phyloP scores from a whole-genome alignment of 2,329 filamentous ascomycete species.

The Penicillium digitatum region DNA sequence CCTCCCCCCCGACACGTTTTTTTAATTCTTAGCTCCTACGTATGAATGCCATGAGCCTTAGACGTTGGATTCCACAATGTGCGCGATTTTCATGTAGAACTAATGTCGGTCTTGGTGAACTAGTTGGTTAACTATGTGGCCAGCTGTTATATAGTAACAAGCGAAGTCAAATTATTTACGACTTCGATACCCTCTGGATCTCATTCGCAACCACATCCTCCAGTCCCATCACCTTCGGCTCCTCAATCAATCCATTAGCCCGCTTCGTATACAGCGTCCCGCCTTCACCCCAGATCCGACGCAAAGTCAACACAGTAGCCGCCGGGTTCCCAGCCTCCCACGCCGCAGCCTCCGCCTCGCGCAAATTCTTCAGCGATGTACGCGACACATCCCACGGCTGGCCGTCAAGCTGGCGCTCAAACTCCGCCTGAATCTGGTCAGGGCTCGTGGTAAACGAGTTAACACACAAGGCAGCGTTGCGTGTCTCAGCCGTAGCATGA shows the following conservation, averaged over 20 bases:
- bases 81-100: not conserved
- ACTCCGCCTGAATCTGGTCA: constrained; percentile 60
- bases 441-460: constrained; percentile 68
- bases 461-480: constrained; percentile 59
- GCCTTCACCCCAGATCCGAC: constrained; percentile 69
- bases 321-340: constrained; percentile 53
- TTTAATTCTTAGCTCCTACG: constrained; percentile 13
- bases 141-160: not conserved
- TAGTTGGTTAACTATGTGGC: too few species aligned
- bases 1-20: constrained; percentile 18
- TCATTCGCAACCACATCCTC: constrained; percentile 43
- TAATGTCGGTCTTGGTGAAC: not conserved
- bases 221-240: constrained; percentile 53
- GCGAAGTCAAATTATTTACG: constrained; percentile 1
- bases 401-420: constrained; percentile 60
- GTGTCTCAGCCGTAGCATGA: constrained; percentile 49
- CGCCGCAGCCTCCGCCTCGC: constrained; percentile 54
- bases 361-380: constrained; percentile 53
- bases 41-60: constrained; percentile 11
- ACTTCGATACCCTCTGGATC: constrained; percentile 13
- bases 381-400: constrained; percentile 53
- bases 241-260: constrained; percentile 60
- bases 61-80: not conserved
- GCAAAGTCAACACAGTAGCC: constrained; percentile 58
- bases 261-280: constrained; percentile 66